Conservation (phyloP, 2,329 filamentous ascomycete species). For the Alternaria tenuissima region DNA sequence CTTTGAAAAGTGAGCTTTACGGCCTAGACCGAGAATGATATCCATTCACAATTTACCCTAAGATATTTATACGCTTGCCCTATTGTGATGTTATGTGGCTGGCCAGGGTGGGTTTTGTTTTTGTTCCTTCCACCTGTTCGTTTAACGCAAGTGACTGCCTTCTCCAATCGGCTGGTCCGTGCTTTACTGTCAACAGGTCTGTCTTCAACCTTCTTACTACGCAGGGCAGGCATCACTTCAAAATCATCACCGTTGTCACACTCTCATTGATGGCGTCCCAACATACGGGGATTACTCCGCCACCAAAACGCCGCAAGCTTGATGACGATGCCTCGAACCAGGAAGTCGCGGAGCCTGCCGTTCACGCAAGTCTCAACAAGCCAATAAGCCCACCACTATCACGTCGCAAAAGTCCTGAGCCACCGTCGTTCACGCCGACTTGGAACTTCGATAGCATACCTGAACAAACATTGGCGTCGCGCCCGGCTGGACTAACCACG, state of each 20-base stretch:
- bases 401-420: conserved; percentile 18
- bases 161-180: conserved; percentile 7
- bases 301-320: conserved; percentile 42
- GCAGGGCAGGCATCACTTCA: not conserved
- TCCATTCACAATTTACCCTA: conserved; percentile 16
- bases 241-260: not conserved
- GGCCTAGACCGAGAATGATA: conserved; percentile 32
- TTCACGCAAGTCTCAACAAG: conserved; percentile 23
- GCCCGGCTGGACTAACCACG: not conserved
- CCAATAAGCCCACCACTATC: conserved; percentile 43
- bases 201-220: not conserved
- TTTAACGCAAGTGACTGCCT: conserved; percentile 11
- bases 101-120: not conserved
- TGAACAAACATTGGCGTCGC: conserved; percentile 14
- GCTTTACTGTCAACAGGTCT: not conserved
- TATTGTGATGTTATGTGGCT: not conserved
- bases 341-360: conserved; percentile 5
- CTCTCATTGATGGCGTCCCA: conserved; percentile 18
- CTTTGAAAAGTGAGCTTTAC: conserved; percentile 30
- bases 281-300: conserved; percentile 13
- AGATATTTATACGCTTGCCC: not conserved
- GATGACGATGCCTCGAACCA: conserved; percentile 11
- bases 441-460: conserved; percentile 30
- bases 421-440: conserved; percentile 8
- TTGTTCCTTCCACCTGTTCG: not conserved